Evolutionary conservation across 495 filamentous ascomycete species (phyloP).

Genomic region (Aspergillus funiculosus): DNA sequence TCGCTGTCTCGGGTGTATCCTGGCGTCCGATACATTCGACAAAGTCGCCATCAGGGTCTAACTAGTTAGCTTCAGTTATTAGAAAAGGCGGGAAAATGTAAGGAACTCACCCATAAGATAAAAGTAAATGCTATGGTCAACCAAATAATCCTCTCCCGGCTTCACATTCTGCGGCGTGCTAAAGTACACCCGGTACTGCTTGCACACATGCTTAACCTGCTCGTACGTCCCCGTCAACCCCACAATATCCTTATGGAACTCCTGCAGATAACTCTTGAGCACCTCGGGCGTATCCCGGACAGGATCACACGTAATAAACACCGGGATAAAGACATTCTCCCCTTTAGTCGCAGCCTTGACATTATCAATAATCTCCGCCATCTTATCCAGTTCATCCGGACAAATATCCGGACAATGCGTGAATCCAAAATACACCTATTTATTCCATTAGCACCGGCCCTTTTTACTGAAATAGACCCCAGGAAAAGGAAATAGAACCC

Average conservation of each 20-base stretch:
- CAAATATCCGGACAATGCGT: slow-evolving; percentile 98
- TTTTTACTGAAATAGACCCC: no score
- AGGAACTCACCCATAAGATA: slow-evolving; percentile 78
- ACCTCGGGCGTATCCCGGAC: slow-evolving; percentile 82
- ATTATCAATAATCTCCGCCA: slow-evolving; percentile 86
- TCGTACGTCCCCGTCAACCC: slow-evolving; percentile 92
- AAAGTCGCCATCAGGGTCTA: slow-evolving; percentile 95
- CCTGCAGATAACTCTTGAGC: slow-evolving; percentile 73
- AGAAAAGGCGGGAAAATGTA: background rate
- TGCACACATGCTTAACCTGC: slow-evolving; percentile 85
- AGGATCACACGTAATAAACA: slow-evolving; percentile 96
- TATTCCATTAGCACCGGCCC: background rate
- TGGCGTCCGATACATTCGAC: slow-evolving; percentile 94
- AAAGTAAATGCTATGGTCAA: slow-evolving; percentile 99
- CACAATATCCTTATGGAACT: slow-evolving; percentile 86
- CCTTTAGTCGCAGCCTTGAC: slow-evolving; percentile 51
- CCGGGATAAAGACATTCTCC: slow-evolving; percentile 54
- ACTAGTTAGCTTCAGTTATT: background rate
- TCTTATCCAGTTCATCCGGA: slow-evolving; percentile 97
- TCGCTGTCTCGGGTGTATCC: slow-evolving; percentile 80
- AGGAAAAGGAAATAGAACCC: background rate
- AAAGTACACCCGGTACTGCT: slow-evolving; percentile 95
- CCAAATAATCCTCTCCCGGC: slow-evolving; percentile 91
- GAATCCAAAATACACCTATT: slow-evolving; percentile 93
- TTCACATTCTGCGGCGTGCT: slow-evolving; percentile 82